Evolutionary conservation across 768 basidiomycete species (phyloP).

Genomic region (Dentipellis fragilis): DNA sequence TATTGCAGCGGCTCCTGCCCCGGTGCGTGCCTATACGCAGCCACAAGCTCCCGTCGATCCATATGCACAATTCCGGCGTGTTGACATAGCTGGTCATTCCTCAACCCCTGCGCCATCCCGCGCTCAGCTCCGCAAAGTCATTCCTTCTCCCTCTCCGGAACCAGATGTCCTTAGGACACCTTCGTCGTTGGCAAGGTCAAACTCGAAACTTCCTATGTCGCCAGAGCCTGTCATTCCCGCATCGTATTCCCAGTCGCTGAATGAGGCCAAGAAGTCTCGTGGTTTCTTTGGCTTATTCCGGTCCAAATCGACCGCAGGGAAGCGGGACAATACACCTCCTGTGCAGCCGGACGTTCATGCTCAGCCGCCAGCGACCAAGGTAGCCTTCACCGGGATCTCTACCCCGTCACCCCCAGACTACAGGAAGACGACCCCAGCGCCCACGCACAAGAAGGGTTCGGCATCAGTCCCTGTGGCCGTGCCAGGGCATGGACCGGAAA

Average conservation of each 20-base stretch:
- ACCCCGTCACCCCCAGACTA: conserved; percentile 7
- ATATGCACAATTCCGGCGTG: not conserved
- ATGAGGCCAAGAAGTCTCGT: conserved; percentile 13
- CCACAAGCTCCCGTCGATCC: conserved; percentile 4
- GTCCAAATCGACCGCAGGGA: conserved; percentile 10
- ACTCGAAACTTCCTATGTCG: conserved; percentile 8
- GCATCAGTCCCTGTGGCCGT: not conserved
- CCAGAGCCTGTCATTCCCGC: conserved; percentile 8
- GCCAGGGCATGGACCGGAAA: not conserved
- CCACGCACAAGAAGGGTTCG: conserved; percentile 4
- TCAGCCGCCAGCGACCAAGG: conserved; percentile 4
- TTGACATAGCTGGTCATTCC: conserved; percentile 5
- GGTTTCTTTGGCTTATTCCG: conserved; percentile 15
- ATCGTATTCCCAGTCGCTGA: conserved; percentile 10
- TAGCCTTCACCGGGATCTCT: not conserved
- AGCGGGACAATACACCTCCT: conserved; percentile 1
- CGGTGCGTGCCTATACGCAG: conserved; percentile 8
- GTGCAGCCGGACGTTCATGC: not conserved
- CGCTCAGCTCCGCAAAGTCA: conserved; percentile 3
- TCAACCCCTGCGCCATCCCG: conserved; percentile 2
- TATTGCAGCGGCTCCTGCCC: conserved; percentile 5
- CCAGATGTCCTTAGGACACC: conserved; percentile 13
- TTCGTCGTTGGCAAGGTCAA: conserved; percentile 12
- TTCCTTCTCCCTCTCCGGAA: conserved; percentile 12
- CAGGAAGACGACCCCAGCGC: conserved; percentile 1